These are phyloP conservation scores for Opeltia flavorubescens DNA, from an alignment of 495 filamentous ascomycete species.

Conservation along the genomic window DNA sequence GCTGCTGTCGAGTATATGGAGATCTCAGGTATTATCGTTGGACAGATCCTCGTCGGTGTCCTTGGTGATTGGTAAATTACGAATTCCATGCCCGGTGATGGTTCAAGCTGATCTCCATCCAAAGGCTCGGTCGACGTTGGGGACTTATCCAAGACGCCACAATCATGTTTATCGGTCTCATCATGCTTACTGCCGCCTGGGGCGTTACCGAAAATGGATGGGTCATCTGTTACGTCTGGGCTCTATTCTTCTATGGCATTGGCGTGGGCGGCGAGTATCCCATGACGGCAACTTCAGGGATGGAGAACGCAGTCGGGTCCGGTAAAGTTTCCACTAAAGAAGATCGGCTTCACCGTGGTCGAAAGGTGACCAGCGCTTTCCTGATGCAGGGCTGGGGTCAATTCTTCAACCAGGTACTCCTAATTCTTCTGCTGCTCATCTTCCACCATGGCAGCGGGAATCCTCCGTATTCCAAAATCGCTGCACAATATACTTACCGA, in stretches of 20 bases:
- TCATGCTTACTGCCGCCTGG: conserved; percentile 82
- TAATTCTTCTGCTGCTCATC: conserved; percentile 67
- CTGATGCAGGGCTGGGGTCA: conserved; percentile 97
- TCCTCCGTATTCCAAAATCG: conserved; percentile 54
- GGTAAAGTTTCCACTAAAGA: conserved; percentile 77
- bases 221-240: conserved; percentile 87
- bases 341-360: conserved; percentile 82
- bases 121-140: conserved; percentile 78
- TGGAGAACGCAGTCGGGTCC: conserved; percentile 78
- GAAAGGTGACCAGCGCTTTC: conserved; percentile 85
- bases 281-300: conserved; percentile 87
- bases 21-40: conserved; percentile 76
- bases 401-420: conserved; percentile 72
- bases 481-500: conserved; percentile 74
- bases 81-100: background rate
- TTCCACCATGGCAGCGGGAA: conserved; percentile 63
- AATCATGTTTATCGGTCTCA: conserved; percentile 78
- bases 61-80: conserved; percentile 39
- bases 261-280: conserved; percentile 92
- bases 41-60: conserved; percentile 63
- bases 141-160: conserved; percentile 85
- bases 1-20: conserved; percentile 72
- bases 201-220: conserved; percentile 71
- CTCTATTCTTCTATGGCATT: conserved; percentile 78
- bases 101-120: too few relatives aligned